These are phyloP conservation scores for Immersiella caudata DNA, from an alignment of 495 filamentous ascomycete genomes.

Conservation along the genomic window DNA sequence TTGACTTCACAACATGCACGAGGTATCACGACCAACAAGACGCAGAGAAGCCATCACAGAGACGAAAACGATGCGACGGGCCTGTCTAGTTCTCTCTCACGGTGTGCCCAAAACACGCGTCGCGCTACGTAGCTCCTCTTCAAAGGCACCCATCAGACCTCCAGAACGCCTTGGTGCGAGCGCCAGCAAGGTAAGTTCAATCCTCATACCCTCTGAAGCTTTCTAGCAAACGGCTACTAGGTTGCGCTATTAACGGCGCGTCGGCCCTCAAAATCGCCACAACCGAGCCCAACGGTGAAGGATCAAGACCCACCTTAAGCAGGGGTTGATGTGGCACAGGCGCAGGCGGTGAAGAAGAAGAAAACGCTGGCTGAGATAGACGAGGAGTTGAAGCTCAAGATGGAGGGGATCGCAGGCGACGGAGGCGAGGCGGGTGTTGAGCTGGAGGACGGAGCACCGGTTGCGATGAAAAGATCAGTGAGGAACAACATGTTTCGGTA, in stretches of 20 bases:
- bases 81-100: not conserved
- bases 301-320: not conserved
- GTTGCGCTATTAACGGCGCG: not conserved
- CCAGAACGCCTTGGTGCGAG: not conserved
- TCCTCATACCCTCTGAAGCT: not conserved
- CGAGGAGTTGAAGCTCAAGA: slow-evolving; percentile 65
- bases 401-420: slow-evolving; percentile 71
- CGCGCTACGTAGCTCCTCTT: not conserved
- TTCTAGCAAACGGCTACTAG: too few relatives aligned
- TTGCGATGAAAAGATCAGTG: slow-evolving; percentile 76
- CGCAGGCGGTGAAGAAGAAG: slow-evolving; percentile 15
- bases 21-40: not conserved
- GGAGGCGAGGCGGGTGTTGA: slow-evolving; percentile 80
- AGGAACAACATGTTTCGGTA: slow-evolving; percentile 74
- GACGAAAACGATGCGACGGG: not conserved
- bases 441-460: slow-evolving; percentile 74
- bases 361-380: slow-evolving; percentile 64
- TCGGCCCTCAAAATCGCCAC: not conserved
- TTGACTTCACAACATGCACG: not conserved
- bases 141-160: not conserved
- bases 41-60: not conserved
- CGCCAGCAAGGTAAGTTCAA: not conserved
- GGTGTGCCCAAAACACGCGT: not conserved
- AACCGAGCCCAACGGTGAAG: not conserved
- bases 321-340: not conserved